phyloP scores from a whole-genome alignment of 495 filamentous ascomycete species.

The Rhypophila decipiens region DNA sequence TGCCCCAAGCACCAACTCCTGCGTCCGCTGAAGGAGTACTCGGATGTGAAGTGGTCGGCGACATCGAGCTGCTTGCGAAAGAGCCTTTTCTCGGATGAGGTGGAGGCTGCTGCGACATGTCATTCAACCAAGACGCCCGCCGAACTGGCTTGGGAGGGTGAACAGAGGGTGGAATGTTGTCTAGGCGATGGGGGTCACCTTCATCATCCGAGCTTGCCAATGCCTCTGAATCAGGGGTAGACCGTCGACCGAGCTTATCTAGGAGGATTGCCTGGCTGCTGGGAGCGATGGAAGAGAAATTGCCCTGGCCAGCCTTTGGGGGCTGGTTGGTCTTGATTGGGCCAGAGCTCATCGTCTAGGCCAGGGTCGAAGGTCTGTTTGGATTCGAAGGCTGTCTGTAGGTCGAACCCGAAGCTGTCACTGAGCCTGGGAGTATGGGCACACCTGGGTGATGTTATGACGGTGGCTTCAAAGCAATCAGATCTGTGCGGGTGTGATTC shows the following conservation, averaged over 20 bases:
- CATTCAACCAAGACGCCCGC: conserved; percentile 57
- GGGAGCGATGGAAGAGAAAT: conserved; percentile 30
- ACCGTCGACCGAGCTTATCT: conserved; percentile 65
- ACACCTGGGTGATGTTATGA: too few relatives aligned
- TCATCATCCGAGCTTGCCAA: conserved; percentile 92
- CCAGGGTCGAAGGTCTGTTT: neutral
- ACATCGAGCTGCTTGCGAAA: conserved; percentile 60
- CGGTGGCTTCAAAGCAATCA: too few relatives aligned
- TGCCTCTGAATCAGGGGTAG: conserved; percentile 89
- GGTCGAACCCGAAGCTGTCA: too few relatives aligned
- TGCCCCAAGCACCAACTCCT: conserved; percentile 53
- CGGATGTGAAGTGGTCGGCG: conserved; percentile 70
- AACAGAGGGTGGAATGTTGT: conserved; percentile 31
- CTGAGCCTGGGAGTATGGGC: too few relatives aligned
- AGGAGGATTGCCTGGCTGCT: conserved; percentile 56
- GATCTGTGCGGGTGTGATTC: too few relatives aligned
- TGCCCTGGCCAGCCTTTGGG: conserved; percentile 35
- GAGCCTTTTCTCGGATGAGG: conserved; percentile 49
- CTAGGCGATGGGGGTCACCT: conserved; percentile 51
- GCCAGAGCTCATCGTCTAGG: conserved; percentile 40
- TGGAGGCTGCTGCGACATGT: conserved; percentile 40
- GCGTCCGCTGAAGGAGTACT: conserved; percentile 66
- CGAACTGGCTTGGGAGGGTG: conserved; percentile 48
- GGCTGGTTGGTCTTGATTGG: conserved; percentile 33
- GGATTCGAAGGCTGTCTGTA: too few relatives aligned